These are phyloP conservation scores for Herpetomonas tarakana DNA, from an alignment of 208 protist genomes.

Conservation along the genomic window DNA sequence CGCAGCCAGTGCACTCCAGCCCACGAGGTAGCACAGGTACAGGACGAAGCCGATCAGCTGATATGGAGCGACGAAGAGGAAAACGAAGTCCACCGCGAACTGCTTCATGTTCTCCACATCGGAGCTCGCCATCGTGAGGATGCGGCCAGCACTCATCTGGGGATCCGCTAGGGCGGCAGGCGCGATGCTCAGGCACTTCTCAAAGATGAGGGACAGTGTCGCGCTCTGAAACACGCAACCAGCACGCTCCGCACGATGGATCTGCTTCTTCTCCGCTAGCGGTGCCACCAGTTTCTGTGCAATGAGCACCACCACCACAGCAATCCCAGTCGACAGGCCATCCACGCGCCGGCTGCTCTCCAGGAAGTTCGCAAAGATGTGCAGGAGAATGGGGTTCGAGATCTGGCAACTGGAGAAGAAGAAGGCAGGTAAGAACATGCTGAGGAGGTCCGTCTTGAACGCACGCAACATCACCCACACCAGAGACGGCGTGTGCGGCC, in stretches of 20 bases:
- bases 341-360: conserved; percentile 8
- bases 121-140: conserved; percentile 85
- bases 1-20: conserved; percentile 66
- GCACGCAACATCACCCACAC: conserved; percentile 28
- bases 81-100: conserved; percentile 31
- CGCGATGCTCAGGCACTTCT: conserved; percentile 69
- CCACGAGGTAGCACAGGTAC: conserved; percentile 57
- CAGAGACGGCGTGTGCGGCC: conserved; percentile 28
- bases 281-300: conserved; percentile 35
- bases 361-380: conserved; percentile 44
- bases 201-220: conserved; percentile 62
- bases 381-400: conserved; percentile 50
- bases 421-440: conserved; percentile 33
- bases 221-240: conserved; percentile 55
- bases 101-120: conserved; percentile 63
- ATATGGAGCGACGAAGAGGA: conserved; percentile 44
- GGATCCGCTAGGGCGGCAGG: conserved; percentile 49
- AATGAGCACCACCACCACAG: conserved; percentile 30
- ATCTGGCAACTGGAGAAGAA: conserved; percentile 44
- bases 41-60: conserved; percentile 56
- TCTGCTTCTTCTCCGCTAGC: conserved; percentile 30
- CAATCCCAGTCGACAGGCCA: conserved; percentile 17
- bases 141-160: conserved; percentile 68
- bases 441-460: conserved; percentile 22
- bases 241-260: conserved; percentile 24